These are phyloP conservation scores for Bryoerythrophyllum caledonicum DNA, from an alignment of 225 moss, liverwort and hornwort species.

Conservation along the genomic window DNA sequence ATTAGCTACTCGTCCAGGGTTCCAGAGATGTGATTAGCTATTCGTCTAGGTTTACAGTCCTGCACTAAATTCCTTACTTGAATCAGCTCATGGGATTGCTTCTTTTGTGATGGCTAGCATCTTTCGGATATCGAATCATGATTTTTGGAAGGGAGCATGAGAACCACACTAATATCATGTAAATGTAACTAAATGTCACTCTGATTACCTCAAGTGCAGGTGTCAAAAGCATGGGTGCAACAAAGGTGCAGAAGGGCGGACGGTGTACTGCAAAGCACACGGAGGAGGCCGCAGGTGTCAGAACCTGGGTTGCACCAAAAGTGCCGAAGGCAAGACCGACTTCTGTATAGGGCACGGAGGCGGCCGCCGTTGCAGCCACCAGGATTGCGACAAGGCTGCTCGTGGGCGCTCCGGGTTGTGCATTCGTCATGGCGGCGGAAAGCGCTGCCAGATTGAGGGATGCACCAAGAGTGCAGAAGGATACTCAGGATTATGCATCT, in stretches of 20 bases:
- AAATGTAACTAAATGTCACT: conserved; percentile 67
- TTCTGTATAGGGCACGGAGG: conserved; percentile 97
- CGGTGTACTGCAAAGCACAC: conserved; percentile 98
- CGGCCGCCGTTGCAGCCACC: conserved; percentile 86
- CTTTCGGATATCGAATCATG: neutral
- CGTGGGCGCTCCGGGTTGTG: conserved; percentile 98
- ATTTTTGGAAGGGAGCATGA: neutral
- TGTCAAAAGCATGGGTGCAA: conserved; percentile 99
- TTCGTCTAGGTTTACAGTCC: neutral
- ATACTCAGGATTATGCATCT: conserved; percentile 92
- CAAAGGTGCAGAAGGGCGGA: conserved; percentile 97
- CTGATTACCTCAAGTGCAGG: conserved; percentile 75
- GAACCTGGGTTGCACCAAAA: conserved; percentile 94
- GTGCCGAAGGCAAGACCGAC: conserved; percentile 97
- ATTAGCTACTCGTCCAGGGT: no score
- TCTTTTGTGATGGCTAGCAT: neutral
- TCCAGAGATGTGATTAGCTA: neutral
- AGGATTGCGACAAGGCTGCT: conserved; percentile 93
- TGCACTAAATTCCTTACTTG: neutral
- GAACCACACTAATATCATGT: neutral
- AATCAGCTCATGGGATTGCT: neutral
- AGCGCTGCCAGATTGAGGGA: conserved; percentile 82
- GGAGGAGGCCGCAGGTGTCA: conserved; percentile 97
- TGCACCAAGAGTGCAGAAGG: conserved; percentile 99
- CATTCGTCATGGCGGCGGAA: conserved; percentile 97